Evolutionary conservation across 768 basidiomycete genomes (phyloP).

Genomic region (Thelephora aurantiotincta): DNA sequence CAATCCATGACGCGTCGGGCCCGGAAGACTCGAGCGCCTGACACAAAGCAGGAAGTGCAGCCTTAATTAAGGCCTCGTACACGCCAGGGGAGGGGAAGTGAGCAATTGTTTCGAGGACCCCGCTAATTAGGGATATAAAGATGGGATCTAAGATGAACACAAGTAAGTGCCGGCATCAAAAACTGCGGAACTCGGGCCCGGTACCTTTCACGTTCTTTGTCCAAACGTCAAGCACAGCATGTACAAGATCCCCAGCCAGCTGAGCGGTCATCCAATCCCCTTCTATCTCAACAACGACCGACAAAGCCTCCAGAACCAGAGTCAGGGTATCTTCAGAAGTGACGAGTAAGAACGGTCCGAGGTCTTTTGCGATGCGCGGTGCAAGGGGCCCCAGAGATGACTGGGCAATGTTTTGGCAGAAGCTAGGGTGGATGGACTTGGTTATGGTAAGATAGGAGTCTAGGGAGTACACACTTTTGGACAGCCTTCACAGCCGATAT

Average conservation of each 20-base stretch:
- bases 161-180: slow-evolving; percentile 1
- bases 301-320: slow-evolving; percentile 75
- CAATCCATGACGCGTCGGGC: slow-evolving; percentile 45
- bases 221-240: slow-evolving; percentile 71
- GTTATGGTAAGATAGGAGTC: not conserved
- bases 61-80: slow-evolving; percentile 59
- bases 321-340: slow-evolving; percentile 83
- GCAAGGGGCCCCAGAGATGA: slow-evolving; percentile 50
- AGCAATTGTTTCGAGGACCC: slow-evolving; percentile 63
- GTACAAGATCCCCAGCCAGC: slow-evolving; percentile 49
- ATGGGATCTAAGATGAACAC: slow-evolving; percentile 56
- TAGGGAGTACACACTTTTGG: slow-evolving; percentile 54
- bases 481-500: slow-evolving; percentile 89
- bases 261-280: slow-evolving; percentile 60
- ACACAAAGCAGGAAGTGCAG: slow-evolving; percentile 62
- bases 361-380: slow-evolving; percentile 59
- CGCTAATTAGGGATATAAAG: slow-evolving; percentile 71
- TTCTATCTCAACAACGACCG: slow-evolving; percentile 57
- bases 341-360: slow-evolving; percentile 69
- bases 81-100: slow-evolving; percentile 41
- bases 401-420: slow-evolving; percentile 52
- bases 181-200: slow-evolving; percentile 4
- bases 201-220: slow-evolving; percentile 74
- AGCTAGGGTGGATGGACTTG: slow-evolving; percentile 28
- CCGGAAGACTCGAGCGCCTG: slow-evolving; percentile 44